Evolutionary conservation across 2,329 filamentous ascomycete genomes (phyloP).

Genomic region (Exophiala spinifera): DNA sequence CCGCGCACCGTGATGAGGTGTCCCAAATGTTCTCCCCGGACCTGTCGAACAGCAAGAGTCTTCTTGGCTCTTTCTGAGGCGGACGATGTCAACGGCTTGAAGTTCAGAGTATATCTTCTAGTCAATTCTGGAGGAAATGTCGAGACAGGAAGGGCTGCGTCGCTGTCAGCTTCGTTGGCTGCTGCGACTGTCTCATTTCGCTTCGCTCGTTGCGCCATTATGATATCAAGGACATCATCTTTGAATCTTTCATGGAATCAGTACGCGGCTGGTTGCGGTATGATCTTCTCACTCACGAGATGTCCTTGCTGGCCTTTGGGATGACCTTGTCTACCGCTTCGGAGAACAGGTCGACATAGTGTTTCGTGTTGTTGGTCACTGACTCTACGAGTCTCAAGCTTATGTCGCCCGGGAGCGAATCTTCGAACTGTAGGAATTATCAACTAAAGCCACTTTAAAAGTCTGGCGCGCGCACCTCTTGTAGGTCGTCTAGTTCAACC

Average conservation of each 20-base stretch:
- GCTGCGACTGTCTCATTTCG: slow-evolving; percentile 75
- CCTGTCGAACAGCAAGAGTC: slow-evolving; percentile 83
- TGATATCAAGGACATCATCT: slow-evolving; percentile 92
- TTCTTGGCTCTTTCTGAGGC: slow-evolving; percentile 63
- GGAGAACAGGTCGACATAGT: slow-evolving; percentile 90
- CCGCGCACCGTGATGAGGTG: slow-evolving; percentile 90
- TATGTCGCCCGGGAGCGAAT: slow-evolving; percentile 63
- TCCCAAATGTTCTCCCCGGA: slow-evolving; percentile 88
- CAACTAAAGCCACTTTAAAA: background rate
- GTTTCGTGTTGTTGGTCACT: slow-evolving; percentile 86
- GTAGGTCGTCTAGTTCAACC: slow-evolving; percentile 86
- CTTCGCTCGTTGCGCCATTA: slow-evolving; percentile 86
- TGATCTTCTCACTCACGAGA: slow-evolving; percentile 57
- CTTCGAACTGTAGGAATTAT: slow-evolving; percentile 63
- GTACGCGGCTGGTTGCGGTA: background rate
- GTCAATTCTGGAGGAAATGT: slow-evolving; percentile 91
- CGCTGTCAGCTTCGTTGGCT: slow-evolving; percentile 62
- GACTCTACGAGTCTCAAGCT: slow-evolving; percentile 69
- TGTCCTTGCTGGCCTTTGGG: slow-evolving; percentile 72
- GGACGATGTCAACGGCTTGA: slow-evolving; percentile 81
- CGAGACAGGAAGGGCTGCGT: slow-evolving; percentile 65
- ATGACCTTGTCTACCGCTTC: slow-evolving; percentile 83
- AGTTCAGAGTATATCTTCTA: slow-evolving; percentile 89
- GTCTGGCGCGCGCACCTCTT: slow-evolving; percentile 57
- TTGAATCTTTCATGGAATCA: slow-evolving; percentile 66